Base-by-base conservation (phyloP, 331 rosid species). In the Malus hybrid region DNA sequence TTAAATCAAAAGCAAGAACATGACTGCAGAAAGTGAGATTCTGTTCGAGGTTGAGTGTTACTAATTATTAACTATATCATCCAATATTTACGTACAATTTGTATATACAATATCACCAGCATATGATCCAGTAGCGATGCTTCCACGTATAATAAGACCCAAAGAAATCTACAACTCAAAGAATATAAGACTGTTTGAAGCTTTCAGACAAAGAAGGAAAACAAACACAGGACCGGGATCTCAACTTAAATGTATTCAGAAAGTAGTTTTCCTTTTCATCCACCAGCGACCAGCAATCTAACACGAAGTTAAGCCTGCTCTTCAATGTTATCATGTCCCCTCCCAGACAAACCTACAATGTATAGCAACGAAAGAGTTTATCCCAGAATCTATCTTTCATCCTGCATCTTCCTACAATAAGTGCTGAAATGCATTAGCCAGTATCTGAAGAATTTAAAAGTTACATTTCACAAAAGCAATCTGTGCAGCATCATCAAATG, bases 141-240 rank as follows among this genome's bases (percentile, higher is more conserved):
- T 79, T 78, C 62, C 69, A 75, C 63, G 52, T 68, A 61, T 52
- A 72, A 65, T 36, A 26, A 52, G 48, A 68, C 58, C 73, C 58
- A 63, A 20, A 68, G 55, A 75, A 66, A 72, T 79, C 64, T 80
- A 74, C 69, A 70, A 77, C 48, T 71, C 61, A 66, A 71, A 65
- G 63, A 42, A 79, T 82, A 70, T 52, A 70, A 63, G 67, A 63
- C 64, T 75, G n/a, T 50, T 7, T 50, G 29, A 57, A 80, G 75
- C 76, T 78, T 77, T 70, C 69, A 70, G 69, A 83, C 81, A 82
- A 78, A 65, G 81, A 75, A 42, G 77, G 67, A 46, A 64, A 68
- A 48, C 56, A 68, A 79, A 77, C 67, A 75, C 6, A 70, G 69
- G 68, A 71, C 80, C 53, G 13, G 66, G 68, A 57, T 73, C 30